phyloP scores from a whole-genome alignment of 805 yeast genomes.

The Sugiyamaella chiloensis region DNA sequence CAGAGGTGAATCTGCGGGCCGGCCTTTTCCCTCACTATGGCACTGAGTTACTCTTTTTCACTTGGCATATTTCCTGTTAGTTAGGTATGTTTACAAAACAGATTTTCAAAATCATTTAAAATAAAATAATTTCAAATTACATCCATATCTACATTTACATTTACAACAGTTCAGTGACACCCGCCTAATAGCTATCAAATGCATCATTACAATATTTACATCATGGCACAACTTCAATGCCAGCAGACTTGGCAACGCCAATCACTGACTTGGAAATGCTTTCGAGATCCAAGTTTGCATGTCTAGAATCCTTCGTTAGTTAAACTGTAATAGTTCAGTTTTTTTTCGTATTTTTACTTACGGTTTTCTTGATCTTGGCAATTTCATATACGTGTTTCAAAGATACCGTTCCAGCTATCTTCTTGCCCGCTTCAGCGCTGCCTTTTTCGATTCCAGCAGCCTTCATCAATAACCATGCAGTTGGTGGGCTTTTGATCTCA shows the following conservation, averaged over 20 bases:
- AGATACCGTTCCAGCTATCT: conserved; percentile 59
- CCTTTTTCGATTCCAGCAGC: conserved; percentile 84
- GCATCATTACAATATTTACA: conserved; percentile 5
- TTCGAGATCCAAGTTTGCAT: conserved; percentile 64
- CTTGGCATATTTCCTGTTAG: too few relatives aligned
- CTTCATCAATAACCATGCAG: conserved; percentile 77
- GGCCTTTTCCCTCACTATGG: too few relatives aligned
- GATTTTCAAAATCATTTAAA: too few relatives aligned
- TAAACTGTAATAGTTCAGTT: too few relatives aligned
- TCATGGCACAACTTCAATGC: conserved; percentile 74
- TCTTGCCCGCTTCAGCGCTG: conserved; percentile 60
- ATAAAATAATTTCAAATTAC: too few relatives aligned
- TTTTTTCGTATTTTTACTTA: conserved; percentile 5
- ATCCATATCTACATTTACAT: too few relatives aligned
- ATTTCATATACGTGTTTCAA: conserved; percentile 92
- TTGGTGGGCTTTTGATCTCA: conserved; percentile 87
- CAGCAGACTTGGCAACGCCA: conserved; percentile 86
- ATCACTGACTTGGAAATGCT: conserved; percentile 78
- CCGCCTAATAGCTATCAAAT: too few relatives aligned
- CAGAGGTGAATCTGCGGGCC: too few relatives aligned
- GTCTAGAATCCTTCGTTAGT: conserved; percentile 57
- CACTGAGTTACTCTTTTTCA: too few relatives aligned
- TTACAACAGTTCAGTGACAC: too few relatives aligned
- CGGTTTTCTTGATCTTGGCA: conserved; percentile 81
- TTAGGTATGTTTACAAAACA: too few relatives aligned